Conservation (phyloP, 2,329 filamentous ascomycete genomes). For the Neofusicoccum kwambonambiense region DNA sequence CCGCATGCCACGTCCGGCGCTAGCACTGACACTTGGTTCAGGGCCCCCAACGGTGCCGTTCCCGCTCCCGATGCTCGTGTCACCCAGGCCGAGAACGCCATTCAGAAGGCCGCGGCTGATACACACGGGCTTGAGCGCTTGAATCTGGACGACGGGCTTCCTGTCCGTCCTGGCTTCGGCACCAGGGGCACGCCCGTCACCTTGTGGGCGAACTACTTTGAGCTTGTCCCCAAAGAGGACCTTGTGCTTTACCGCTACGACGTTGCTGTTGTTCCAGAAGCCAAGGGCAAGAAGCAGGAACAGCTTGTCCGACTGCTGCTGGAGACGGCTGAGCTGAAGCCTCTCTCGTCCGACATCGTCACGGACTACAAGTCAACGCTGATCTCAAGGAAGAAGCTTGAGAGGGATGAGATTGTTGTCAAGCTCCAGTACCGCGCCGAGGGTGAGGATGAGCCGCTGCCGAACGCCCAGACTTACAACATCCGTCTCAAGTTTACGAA, state of each 20-base stretch:
- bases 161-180: constrained; percentile 33
- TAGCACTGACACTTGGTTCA: background rate
- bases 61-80: constrained; percentile 6
- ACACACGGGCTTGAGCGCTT: constrained; percentile 26
- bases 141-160: constrained; percentile 22
- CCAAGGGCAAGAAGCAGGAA: constrained; percentile 44
- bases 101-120: constrained; percentile 29
- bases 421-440: constrained; percentile 29
- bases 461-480: constrained; percentile 21
- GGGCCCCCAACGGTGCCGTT: background rate
- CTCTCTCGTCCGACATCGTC: background rate
- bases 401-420: constrained; percentile 14
- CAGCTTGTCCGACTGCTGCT: constrained; percentile 52
- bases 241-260: constrained; percentile 29
- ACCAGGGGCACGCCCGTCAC: constrained; percentile 36
- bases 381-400: background rate
- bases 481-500: constrained; percentile 25
- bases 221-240: constrained; percentile 23
- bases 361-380: constrained; percentile 12
- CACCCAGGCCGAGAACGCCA: constrained; percentile 24
- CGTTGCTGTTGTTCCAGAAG: constrained; percentile 26
- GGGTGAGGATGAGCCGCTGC: constrained; percentile 23
- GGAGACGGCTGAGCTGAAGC: constrained; percentile 22
- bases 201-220: constrained; percentile 43
- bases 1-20: background rate